A percentile compares a stretch with the other conserved stretches of the same genome.
These are phyloP conservation scores for Globisporangium okanoganense DNA, from an alignment of 352 stramenopile species.

Conservation along the genomic window DNA sequence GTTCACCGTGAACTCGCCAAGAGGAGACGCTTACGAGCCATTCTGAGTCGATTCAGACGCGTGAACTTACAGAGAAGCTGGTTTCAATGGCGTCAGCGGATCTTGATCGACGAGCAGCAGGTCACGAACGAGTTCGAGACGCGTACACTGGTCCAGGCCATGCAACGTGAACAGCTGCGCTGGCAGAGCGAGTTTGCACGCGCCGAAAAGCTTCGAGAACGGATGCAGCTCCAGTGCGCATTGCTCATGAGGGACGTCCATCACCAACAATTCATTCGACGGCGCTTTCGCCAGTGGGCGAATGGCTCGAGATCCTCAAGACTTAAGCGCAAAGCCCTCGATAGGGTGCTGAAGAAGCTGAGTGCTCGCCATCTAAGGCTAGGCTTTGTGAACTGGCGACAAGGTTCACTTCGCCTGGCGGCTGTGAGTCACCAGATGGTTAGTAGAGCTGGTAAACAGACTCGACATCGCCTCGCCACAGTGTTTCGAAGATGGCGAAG, in stretches of 20 bases:
- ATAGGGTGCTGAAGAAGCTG: neutral
- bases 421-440: neutral
- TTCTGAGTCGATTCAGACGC: slow-evolving; percentile 15
- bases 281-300: neutral
- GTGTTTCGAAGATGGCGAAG: slow-evolving; percentile 1
- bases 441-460: neutral
- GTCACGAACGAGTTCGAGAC: neutral
- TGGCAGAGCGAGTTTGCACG: slow-evolving; percentile 6
- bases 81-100: slow-evolving; percentile 13
- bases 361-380: neutral
- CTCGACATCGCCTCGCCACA: neutral
- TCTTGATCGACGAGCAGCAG: slow-evolving; percentile 1
- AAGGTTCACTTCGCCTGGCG: neutral
- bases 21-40: slow-evolving; percentile 14
- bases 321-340: neutral
- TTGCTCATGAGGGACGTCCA: slow-evolving; percentile 6
- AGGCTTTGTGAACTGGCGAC: slow-evolving; percentile 2
- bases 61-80: slow-evolving; percentile 21
- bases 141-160: neutral
- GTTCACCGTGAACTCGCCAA: slow-evolving; percentile 15
- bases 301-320: neutral
- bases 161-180: neutral
- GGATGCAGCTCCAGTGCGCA: slow-evolving; percentile 10
- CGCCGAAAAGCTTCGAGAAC: slow-evolving; percentile 1
- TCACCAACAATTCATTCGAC: neutral